A percentile compares a stretch with the other conserved stretches of the same genome.
phyloP scores from a whole-genome alignment of 305 asterid species.

The Fraxinus sp. region DNA sequence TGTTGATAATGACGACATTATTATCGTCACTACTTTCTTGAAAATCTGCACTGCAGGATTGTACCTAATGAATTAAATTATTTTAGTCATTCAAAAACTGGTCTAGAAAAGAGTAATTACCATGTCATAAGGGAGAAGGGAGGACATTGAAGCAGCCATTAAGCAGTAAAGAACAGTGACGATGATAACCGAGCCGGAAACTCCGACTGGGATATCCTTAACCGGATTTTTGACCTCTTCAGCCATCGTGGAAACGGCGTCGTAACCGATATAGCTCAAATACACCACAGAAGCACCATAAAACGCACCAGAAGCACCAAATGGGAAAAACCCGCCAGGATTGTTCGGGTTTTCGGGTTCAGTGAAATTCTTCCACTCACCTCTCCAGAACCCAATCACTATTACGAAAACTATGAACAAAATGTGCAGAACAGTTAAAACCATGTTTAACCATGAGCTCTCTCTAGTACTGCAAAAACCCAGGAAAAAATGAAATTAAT shows the following conservation, averaged over 20 bases:
- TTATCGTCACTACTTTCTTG: not conserved
- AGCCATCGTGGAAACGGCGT: slow-evolving; percentile 94
- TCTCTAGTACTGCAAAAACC: slow-evolving; percentile 62
- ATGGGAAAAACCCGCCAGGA: slow-evolving; percentile 71
- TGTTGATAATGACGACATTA: not conserved
- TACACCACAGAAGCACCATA: slow-evolving; percentile 86
- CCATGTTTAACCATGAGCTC: slow-evolving; percentile 77
- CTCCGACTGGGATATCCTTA: slow-evolving; percentile 79
- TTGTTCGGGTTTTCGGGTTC: slow-evolving; percentile 49
- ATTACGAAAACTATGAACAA: slow-evolving; percentile 70
- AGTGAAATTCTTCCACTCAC: slow-evolving; percentile 57
- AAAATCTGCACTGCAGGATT: not conserved
- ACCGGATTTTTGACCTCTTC: slow-evolving; percentile 84
- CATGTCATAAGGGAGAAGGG: slow-evolving; percentile 87
- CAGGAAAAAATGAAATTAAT: not conserved
- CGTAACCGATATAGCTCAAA: slow-evolving; percentile 87
- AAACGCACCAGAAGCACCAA: slow-evolving; percentile 72
- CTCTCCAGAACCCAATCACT: slow-evolving; percentile 67
- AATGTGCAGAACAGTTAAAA: slow-evolving; percentile 65
- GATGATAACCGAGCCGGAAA: slow-evolving; percentile 83
- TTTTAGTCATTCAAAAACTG: not conserved
- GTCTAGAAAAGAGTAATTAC: slow-evolving; percentile 25
- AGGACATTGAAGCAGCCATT: slow-evolving; percentile 84
- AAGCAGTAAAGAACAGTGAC: slow-evolving; percentile 81
- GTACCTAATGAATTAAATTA: slow-evolving; percentile 12